Conservation (phyloP, 805 yeast species). For the Metschnikowia colocasiae region DNA sequence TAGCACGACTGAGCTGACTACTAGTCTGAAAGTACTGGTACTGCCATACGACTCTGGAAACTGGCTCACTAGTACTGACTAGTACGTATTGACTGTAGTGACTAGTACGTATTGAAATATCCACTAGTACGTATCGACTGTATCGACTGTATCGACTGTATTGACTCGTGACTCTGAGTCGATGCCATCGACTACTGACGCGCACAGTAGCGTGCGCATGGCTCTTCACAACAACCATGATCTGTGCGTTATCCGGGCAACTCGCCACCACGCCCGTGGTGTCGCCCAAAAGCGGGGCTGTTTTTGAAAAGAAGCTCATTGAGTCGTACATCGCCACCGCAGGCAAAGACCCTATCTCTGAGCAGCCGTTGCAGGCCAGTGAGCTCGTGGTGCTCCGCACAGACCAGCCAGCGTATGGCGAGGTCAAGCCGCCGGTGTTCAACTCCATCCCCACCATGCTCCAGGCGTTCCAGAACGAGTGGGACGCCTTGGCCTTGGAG, state of each 20-base stretch:
- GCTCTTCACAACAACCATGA: constrained; percentile 14
- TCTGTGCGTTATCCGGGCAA: constrained; percentile 59
- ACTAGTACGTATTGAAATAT: too few species aligned
- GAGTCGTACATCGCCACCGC: constrained; percentile 59
- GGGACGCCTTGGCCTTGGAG: constrained; percentile 85
- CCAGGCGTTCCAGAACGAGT: constrained; percentile 76
- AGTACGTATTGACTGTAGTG: too few species aligned
- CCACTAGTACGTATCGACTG: too few species aligned
- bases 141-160: too few species aligned
- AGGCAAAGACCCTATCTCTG: constrained; percentile 72
- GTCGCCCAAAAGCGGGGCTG: constrained; percentile 63
- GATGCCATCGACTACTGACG: too few species aligned
- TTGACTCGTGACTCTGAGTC: too few species aligned
- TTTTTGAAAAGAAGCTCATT: constrained; percentile 65
- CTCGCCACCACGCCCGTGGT: constrained; percentile 69
- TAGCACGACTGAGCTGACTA: too few species aligned
- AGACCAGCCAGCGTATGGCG: constrained; percentile 21
- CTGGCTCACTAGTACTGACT: too few species aligned
- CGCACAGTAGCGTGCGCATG: not conserved
- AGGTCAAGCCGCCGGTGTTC: constrained; percentile 44
- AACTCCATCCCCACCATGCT: constrained; percentile 78
- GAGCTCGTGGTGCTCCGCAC: constrained; percentile 41
- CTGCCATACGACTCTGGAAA: too few species aligned
- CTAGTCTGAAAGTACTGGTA: too few species aligned
- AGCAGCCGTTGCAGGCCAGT: constrained; percentile 53